phyloP scores from a whole-genome alignment of 1,139 yeast species.

The Cylindricascospora bacillispora region DNA sequence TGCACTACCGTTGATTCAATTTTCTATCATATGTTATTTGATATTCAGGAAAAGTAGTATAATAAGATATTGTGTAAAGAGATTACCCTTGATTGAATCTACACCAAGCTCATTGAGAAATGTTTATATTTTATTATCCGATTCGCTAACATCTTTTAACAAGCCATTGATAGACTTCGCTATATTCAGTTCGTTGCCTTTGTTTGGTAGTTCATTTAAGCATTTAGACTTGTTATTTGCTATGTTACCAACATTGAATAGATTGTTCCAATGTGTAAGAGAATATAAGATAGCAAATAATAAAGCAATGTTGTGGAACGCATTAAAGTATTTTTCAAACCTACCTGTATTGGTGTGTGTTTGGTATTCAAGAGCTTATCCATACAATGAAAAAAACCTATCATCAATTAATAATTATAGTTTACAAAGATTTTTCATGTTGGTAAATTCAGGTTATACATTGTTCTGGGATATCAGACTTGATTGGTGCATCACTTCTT shows the following conservation, averaged over 20 bases:
- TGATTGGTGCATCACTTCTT: slow-evolving; percentile 71
- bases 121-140: slow-evolving; percentile 70
- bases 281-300: slow-evolving; percentile 49
- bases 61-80: slow-evolving; percentile 27
- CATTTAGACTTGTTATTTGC: slow-evolving; percentile 29
- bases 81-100: slow-evolving; percentile 40
- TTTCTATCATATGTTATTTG: slow-evolving; percentile 19
- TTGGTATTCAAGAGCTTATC: slow-evolving; percentile 19
- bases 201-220: slow-evolving; percentile 9
- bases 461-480: slow-evolving; percentile 77
- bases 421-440: slow-evolving; percentile 13
- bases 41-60: slow-evolving; percentile 30
- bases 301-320: slow-evolving; percentile 48
- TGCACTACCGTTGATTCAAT: slow-evolving; percentile 28
- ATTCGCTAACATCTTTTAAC: slow-evolving; percentile 67
- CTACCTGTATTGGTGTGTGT: slow-evolving; percentile 45
- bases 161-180: slow-evolving; percentile 63
- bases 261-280: slow-evolving; percentile 68
- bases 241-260: slow-evolving; percentile 50
- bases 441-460: slow-evolving; percentile 59
- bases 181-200: slow-evolving; percentile 31
- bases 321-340: slow-evolving; percentile 60
- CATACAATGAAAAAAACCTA: slow-evolving; percentile 6
- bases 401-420: slow-evolving; percentile 6
- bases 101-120: slow-evolving; percentile 55